Percentiles rank a stretch among this genome's conserved stretches.
phyloP scores from a whole-genome alignment of 2,329 filamentous ascomycete species.

The Dactylellina haptotyla region DNA sequence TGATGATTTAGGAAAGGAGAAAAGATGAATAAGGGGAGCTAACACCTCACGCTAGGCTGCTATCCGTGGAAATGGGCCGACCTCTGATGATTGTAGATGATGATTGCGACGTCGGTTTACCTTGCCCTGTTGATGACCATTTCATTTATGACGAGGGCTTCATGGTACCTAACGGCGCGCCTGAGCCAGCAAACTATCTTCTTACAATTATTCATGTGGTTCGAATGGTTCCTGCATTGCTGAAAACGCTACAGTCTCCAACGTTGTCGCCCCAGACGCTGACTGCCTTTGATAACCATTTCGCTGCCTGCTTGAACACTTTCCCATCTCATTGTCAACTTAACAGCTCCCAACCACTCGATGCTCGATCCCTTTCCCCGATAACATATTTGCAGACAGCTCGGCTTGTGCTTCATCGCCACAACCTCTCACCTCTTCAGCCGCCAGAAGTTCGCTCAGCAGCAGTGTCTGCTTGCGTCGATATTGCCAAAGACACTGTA shows the following conservation, averaged over 20 bases:
- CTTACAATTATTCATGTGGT: constrained; percentile 83
- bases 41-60: constrained; percentile 65
- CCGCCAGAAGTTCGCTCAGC: constrained; percentile 72
- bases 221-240: constrained; percentile 77
- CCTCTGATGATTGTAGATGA: constrained; percentile 85
- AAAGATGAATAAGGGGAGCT: constrained; percentile 22
- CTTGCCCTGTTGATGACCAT: constrained; percentile 82
- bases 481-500: constrained; percentile 80
- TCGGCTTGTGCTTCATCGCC: constrained; percentile 85
- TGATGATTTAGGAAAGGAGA: too few species aligned
- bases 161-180: constrained; percentile 60
- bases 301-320: constrained; percentile 76
- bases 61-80: constrained; percentile 81
- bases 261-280: constrained; percentile 74
- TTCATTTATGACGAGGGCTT: constrained; percentile 70
- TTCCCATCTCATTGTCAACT: constrained; percentile 81
- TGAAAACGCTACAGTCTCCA: constrained; percentile 75
- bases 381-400: constrained; percentile 82
- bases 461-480: constrained; percentile 80
- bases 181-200: constrained; percentile 71
- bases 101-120: constrained; percentile 85
- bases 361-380: constrained; percentile 78
- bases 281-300: constrained; percentile 82
- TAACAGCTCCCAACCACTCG: constrained; percentile 72
- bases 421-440: constrained; percentile 82